Evolutionary conservation across 2,329 filamentous ascomycete species (phyloP).

Genomic region (Penicillium oxalicum): DNA sequence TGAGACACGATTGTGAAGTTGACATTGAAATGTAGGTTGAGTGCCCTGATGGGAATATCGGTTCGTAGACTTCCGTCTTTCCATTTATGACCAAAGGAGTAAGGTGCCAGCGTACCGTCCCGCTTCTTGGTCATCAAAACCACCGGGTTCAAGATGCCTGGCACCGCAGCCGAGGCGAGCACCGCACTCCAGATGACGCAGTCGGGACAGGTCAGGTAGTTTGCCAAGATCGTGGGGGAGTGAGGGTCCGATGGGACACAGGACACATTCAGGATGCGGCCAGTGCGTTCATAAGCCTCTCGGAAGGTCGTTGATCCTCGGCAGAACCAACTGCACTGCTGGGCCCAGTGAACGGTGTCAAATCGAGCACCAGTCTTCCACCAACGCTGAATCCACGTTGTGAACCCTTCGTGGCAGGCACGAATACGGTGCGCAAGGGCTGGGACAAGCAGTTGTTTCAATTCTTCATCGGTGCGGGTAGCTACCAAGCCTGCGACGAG

Average conservation of each 20-base stretch:
- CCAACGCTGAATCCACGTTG: conserved; percentile 76
- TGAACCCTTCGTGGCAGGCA: conserved; percentile 72
- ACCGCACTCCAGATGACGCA: conserved; percentile 99
- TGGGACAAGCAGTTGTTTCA: conserved; percentile 77
- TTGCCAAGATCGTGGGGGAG: conserved; percentile 84
- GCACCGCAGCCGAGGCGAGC: conserved; percentile 87
- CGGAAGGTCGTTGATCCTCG: conserved; percentile 87
- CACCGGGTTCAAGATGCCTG: conserved; percentile 91
- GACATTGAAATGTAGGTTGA: conserved; percentile 97
- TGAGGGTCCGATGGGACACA: conserved; percentile 96
- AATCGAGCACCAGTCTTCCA: conserved; percentile 90
- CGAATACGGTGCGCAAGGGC: conserved; percentile 79
- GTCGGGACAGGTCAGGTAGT: conserved; percentile 90
- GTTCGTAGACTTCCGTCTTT: conserved; percentile 93
- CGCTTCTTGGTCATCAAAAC: conserved; percentile 82
- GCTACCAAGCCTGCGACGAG: conserved; percentile 80
- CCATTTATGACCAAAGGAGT: conserved; percentile 98
- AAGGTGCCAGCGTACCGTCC: conserved; percentile 73
- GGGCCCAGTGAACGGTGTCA: conserved; percentile 87
- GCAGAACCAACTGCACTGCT: conserved; percentile 80
- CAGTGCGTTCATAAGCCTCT: conserved; percentile 89
- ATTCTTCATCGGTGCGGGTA: conserved; percentile 85
- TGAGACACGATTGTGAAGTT: conserved; percentile 86
- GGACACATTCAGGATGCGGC: conserved; percentile 88
- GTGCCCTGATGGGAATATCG: conserved; percentile 87